These are phyloP conservation scores for Hemileccinum impolitum DNA, from an alignment of 768 basidiomycete genomes.

Conservation along the genomic window DNA sequence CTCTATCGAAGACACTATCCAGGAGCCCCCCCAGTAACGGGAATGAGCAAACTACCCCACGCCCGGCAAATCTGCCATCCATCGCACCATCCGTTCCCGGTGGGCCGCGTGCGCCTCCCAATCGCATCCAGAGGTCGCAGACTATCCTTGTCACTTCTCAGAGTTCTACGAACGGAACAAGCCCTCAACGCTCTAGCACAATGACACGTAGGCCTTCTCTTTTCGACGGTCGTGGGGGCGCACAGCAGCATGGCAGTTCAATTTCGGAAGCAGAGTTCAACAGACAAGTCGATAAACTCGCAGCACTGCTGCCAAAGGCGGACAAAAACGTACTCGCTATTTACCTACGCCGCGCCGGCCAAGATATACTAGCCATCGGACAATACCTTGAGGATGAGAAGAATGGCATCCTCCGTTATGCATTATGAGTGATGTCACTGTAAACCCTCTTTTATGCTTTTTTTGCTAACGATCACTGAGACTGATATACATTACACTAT, in stretches of 20 bases:
- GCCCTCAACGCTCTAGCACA: conserved; percentile 31
- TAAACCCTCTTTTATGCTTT: background rate
- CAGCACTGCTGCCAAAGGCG: conserved; percentile 68
- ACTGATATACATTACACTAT: conserved; percentile 12
- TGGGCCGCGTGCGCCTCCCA: conserved; percentile 68
- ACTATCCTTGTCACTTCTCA: conserved; percentile 51
- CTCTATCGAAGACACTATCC: conserved; percentile 34
- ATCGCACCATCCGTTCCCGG: conserved; percentile 59
- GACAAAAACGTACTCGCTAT: conserved; percentile 63
- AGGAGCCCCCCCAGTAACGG: conserved; percentile 34
- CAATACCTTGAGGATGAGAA: conserved; percentile 84
- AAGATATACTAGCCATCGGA: conserved; percentile 83
- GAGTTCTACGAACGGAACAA: conserved; percentile 13
- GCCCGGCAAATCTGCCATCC: conserved; percentile 29
- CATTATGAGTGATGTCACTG: conserved; percentile 31
- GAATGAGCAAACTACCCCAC: conserved; percentile 26
- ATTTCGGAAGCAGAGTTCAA: conserved; percentile 47
- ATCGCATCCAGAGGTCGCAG: conserved; percentile 62
- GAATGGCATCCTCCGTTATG: conserved; percentile 55
- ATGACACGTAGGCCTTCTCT: conserved; percentile 29
- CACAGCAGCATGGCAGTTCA: conserved; percentile 1
- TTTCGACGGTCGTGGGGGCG: conserved; percentile 22
- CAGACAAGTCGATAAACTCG: conserved; percentile 67
- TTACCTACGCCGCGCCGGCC: conserved; percentile 70
- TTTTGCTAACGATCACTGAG: conserved; percentile 9